phyloP scores from a whole-genome alignment of 768 basidiomycete genomes.

The Leucocoprinus leucothites region DNA sequence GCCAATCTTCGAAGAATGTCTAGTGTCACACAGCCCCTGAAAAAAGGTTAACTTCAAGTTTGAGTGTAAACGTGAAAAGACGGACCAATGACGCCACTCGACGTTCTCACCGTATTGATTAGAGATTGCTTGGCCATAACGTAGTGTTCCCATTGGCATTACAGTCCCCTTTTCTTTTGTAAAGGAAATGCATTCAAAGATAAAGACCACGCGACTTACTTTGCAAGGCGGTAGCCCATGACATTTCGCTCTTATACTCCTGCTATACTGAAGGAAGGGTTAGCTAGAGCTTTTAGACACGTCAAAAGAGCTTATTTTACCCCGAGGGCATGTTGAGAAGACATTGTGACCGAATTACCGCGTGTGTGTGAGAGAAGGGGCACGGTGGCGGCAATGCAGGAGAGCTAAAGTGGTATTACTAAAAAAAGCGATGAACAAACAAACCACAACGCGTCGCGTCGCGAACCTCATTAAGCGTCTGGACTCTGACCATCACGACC shows the following conservation, averaged over 20 bases:
- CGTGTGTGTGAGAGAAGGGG: not conserved
- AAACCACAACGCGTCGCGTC: slow-evolving; percentile 32
- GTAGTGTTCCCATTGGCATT: slow-evolving; percentile 52
- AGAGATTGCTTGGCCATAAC: slow-evolving; percentile 56
- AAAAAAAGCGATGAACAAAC: slow-evolving; percentile 23
- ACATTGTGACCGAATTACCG: not conserved
- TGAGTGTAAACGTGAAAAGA: slow-evolving; percentile 4
- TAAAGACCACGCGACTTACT: slow-evolving; percentile 18
- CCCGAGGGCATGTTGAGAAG: slow-evolving; percentile 11
- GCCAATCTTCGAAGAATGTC: slow-evolving; percentile 52
- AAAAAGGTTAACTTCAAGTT: not conserved
- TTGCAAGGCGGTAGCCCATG: slow-evolving; percentile 61
- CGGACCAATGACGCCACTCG: slow-evolving; percentile 77
- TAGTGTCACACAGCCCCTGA: slow-evolving; percentile 72
- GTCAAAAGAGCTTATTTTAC: not conserved
- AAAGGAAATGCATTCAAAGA: not conserved
- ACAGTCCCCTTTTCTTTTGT: slow-evolving; percentile 32
- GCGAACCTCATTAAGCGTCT: not conserved
- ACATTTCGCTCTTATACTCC: slow-evolving; percentile 65
- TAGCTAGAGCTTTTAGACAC: not conserved
- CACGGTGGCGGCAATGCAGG: too few species aligned
- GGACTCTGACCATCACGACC: not conserved
- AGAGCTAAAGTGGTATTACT: not conserved
- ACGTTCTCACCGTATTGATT: slow-evolving; percentile 58
- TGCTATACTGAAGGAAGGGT: slow-evolving; percentile 55